Conservation (phyloP, 495 filamentous ascomycete genomes). For the Penicillium egyptiacum region DNA sequence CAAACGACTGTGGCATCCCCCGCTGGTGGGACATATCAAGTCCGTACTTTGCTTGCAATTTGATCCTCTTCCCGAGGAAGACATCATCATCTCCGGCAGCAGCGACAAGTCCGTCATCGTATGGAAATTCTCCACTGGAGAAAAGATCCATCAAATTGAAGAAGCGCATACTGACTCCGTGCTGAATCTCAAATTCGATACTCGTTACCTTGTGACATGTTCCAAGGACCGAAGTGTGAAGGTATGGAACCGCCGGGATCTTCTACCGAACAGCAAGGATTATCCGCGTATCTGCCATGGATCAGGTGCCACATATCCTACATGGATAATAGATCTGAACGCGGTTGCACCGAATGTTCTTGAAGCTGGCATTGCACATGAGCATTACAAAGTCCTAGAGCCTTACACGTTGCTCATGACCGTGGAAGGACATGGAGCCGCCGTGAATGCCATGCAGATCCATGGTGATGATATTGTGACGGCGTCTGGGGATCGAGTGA, state of each 20-base stretch:
- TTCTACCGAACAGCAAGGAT: conserved; percentile 66
- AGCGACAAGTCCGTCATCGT: conserved; percentile 87
- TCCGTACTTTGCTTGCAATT: conserved; percentile 97
- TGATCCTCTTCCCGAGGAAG: conserved; percentile 85
- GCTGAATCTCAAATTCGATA: conserved; percentile 91
- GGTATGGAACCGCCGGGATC: conserved; percentile 78
- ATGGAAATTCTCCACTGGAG: conserved; percentile 90
- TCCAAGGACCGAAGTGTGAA: conserved; percentile 97
- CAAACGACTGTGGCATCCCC: conserved; percentile 66
- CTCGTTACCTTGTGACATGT: conserved; percentile 88
- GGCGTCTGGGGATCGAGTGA: conserved; percentile 85
- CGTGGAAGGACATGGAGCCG: conserved; percentile 80
- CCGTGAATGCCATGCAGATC: conserved; percentile 95
- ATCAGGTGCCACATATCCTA: conserved; percentile 47
- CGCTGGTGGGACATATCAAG: conserved; percentile 73
- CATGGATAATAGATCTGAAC: conserved; percentile 55
- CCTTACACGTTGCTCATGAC: conserved; percentile 76
- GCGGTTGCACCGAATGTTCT: conserved; percentile 47
- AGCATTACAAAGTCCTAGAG: conserved; percentile 38
- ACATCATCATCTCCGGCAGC: conserved; percentile 89
- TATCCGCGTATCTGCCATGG: conserved; percentile 53
- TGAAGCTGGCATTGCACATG: conserved; percentile 42
- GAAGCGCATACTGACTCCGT: conserved; percentile 87
- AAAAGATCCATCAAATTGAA: conserved; percentile 68
- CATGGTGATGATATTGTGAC: conserved; percentile 85